Percentiles rank a stretch among this genome's conserved stretches.
These are phyloP conservation scores for Breynia disticha DNA, from an alignment of 441 rosid species.

Conservation along the genomic window DNA sequence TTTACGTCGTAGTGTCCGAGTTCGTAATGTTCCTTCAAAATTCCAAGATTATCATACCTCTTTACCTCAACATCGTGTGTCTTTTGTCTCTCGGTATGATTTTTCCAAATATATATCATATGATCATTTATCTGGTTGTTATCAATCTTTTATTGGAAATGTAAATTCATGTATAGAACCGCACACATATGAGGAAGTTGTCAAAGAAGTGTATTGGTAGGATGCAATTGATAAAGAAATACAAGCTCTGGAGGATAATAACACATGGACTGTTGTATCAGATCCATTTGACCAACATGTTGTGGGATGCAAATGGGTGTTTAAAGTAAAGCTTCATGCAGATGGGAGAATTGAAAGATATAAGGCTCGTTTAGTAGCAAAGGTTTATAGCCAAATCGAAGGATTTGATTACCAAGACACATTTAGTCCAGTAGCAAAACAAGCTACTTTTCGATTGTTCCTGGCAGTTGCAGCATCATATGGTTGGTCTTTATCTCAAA, in stretches of 20 bases:
- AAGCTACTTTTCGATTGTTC: not conserved
- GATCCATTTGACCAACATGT: not conserved
- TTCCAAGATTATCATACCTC: no score
- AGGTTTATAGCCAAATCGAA: not conserved
- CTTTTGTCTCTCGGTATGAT: no score
- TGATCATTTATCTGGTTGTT: no score
- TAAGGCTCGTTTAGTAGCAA: not conserved
- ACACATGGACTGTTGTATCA: not conserved
- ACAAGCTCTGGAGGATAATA: not conserved
- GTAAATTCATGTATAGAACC: not conserved
- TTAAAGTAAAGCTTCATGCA: not conserved
- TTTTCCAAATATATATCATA: no score
- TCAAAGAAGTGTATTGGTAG: no score
- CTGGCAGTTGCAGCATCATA: not conserved
- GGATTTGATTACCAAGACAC: conserved; percentile 57
- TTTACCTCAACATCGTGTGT: no score
- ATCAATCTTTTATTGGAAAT: no score
- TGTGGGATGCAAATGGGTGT: conserved; percentile 1
- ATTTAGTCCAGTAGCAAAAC: conserved; percentile 45
- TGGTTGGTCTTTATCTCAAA: not conserved
- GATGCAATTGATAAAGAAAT: not conserved
- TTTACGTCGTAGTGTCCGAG: no score
- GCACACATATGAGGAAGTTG: not conserved
- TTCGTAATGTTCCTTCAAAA: no score
- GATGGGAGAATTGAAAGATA: not conserved